Evolutionary conservation across 768 basidiomycete genomes (phyloP), one percentile per base, ranked within the genome.

Genomic region (Serpula lacrymans): DNA sequence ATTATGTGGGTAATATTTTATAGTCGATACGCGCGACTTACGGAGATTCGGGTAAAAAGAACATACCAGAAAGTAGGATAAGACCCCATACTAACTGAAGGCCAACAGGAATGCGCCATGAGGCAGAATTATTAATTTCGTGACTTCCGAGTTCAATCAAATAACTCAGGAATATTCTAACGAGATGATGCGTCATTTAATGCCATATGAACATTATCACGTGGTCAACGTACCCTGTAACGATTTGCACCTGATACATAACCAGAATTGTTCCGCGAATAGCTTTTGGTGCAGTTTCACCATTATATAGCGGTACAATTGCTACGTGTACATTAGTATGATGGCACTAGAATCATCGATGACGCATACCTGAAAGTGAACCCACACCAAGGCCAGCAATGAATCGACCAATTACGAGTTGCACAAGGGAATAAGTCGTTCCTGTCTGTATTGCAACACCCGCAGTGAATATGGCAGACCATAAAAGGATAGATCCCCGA

Each of bases 31-130:
- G 28, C 25, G 34, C 28, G 10, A 68, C 80, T 14, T 58, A 82
- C 78, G 86, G 87, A 3, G 84, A 87, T 53, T 88, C 87, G 2
- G 86, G 85, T 1, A 88, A 64, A 71, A 84, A 84, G 59, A 86
- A 75, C 35, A 87, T 77, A 11, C 85, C 81, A 14, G 77, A 77
- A 17, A 85, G 70, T 18, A 88, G 62, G 33, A 81, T 69, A 3
- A 81, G 49, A 26, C 85, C 86, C 78, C 82, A 82, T 12, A 78
- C 51, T 50, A 88, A 65, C 52, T 89, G 87, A 5, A 88, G 62
- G 9, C 84, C 85, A n/a, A 89, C 75, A 5, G 82, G 83, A 16
- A 84, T 68, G 17, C 80, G 70, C 85, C 86, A 90, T 1, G 82
- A 84, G 0, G 80, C 83, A 6, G 81, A 75, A 43, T 64, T 71